Conservation (phyloP, 257 asterid genomes). For the Rhazya stricta region DNA sequence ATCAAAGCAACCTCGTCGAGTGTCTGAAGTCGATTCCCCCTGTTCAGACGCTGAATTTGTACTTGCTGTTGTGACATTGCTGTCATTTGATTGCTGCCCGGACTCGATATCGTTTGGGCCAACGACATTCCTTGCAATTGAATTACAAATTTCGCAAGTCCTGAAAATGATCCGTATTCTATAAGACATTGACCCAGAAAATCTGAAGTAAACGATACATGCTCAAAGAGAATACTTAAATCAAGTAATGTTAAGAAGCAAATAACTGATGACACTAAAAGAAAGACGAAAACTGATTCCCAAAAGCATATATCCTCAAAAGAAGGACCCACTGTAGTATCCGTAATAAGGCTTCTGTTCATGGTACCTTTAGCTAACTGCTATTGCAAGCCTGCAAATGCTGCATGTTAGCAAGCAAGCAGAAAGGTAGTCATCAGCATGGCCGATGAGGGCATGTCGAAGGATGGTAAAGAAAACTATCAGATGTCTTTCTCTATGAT, state of each 20-base stretch:
- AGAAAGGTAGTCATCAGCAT: background rate
- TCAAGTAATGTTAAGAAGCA: background rate
- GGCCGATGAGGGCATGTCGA: background rate
- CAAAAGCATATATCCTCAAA: background rate
- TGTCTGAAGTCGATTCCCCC: constrained; percentile 22
- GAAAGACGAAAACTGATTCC: background rate
- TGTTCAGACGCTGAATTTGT: constrained; percentile 25
- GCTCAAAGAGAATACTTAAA: too few species aligned
- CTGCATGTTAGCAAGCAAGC: background rate
- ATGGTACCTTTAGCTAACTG: background rate
- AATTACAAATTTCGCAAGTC: constrained; percentile 87
- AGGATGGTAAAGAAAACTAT: background rate
- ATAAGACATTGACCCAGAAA: background rate
- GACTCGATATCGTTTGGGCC: constrained; percentile 52
- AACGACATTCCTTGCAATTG: constrained; percentile 67
- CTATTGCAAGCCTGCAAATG: background rate
- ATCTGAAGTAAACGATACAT: background rate
- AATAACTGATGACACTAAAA: background rate
- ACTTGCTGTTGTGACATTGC: constrained; percentile 18
- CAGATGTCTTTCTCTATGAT: background rate
- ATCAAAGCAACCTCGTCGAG: constrained; percentile 49
- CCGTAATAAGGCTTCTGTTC: background rate
- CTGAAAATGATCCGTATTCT: constrained; percentile 30
- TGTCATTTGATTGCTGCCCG: constrained; percentile 39
- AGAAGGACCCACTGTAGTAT: background rate